Base-by-base conservation (phyloP, 768 basidiomycete species). In the Agrocybe pediades region DNA sequence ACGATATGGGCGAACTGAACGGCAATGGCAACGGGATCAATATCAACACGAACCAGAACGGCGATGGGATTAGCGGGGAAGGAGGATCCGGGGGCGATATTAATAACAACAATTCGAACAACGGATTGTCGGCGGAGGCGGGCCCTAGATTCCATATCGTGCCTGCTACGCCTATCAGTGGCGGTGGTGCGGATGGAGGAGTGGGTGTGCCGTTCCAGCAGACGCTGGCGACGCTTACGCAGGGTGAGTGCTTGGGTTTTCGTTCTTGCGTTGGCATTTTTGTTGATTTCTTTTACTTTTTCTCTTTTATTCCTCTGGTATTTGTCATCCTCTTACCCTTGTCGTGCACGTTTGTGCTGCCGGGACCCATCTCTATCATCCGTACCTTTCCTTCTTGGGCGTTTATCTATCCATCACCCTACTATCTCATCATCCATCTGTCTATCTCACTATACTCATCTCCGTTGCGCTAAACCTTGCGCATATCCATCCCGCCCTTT, bases 101-200 rank as follows among this genome's bases (percentile, higher is more conserved):
- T 13, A 13, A n/a, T 13, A 36, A 36, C 11, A 36, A 13, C 11
- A n/a, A 36, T 36, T n/a, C n/a, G n/a, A n/a, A n/a, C n/a, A n/a
- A n/a, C n/a, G 33, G 33, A 13, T 13, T 36, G n/a, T 5, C 19
- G 48, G 47, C 21, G 50, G 46, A 24, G 52, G 51, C 17, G 58
- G 86, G 33, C 0, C 89, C 87, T 0, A 80, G 80, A 47, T 77
- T 93, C 55, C 83, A 90, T 63, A 86, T 93, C 56, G 89, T 92
- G 6, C 91, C 91, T 39, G 88, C 90, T 19, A 93, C 91, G 2
- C 91, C 91, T 7, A 77, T 93, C 51, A 82, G 80, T 55, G 86
- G 84, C 41, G 85, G 82, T 19, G 84, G 73, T 29, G 77, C 72
- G 23, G 72, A 72, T 30, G 69, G 71, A 9, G 75, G 78, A 54